Evolutionary conservation across 2,329 filamentous ascomycete genomes (phyloP).

Genomic region (Xylariaceae sp.): DNA sequence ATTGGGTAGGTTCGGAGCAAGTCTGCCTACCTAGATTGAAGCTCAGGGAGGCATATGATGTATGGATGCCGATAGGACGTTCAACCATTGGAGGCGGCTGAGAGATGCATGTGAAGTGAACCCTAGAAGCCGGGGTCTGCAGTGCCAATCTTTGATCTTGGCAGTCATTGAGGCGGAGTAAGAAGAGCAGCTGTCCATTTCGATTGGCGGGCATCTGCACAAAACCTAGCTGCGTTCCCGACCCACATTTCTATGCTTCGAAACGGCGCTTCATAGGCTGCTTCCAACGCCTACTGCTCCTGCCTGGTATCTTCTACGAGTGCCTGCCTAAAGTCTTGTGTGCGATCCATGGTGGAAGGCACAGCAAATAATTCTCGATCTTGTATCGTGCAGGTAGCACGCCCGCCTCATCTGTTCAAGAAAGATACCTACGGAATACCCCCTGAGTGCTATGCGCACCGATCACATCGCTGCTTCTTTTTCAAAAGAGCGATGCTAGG

Average conservation of each 20-base stretch:
- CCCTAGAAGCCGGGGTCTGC: slow-evolving; percentile 1
- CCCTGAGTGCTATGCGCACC: no score
- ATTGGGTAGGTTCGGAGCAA: slow-evolving; percentile 13
- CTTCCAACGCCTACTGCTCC: background rate
- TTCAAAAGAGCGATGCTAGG: background rate
- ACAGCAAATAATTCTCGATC: no score
- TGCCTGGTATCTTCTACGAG: no score
- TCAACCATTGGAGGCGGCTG: slow-evolving; percentile 23
- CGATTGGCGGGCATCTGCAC: background rate
- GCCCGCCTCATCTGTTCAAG: no score
- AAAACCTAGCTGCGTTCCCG: background rate
- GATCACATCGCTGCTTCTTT: no score
- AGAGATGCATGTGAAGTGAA: slow-evolving; percentile 13
- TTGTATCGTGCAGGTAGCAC: no score
- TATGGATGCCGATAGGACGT: slow-evolving; percentile 11
- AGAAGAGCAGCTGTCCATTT: slow-evolving; percentile 10
- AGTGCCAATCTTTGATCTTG: slow-evolving; percentile 8
- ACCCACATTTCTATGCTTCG: background rate
- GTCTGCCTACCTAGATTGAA: background rate
- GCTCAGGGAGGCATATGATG: slow-evolving; percentile 1
- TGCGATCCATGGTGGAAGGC: no score
- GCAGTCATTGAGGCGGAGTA: slow-evolving; percentile 19
- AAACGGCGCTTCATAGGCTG: background rate
- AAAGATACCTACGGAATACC: no score
- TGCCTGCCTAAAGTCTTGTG: no score